A percentile compares a stretch with the other conserved stretches of the same genome.
phyloP scores from a whole-genome alignment of 1,139 yeast genomes.

The Nakaseomyces kungkrabaensis region DNA sequence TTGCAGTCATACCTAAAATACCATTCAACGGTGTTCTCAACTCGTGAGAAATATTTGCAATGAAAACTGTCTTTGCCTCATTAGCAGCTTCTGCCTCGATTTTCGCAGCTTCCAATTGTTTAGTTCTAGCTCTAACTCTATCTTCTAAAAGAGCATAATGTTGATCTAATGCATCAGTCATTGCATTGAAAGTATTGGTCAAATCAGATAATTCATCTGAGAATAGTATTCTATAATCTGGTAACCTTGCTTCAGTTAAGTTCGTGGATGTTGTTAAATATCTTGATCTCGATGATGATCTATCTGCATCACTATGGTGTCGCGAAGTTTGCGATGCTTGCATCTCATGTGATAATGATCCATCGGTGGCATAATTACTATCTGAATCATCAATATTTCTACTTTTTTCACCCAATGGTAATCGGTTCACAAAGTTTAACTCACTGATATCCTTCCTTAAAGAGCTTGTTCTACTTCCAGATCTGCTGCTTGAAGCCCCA shows the following conservation, averaged over 20 bases:
- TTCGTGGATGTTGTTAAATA: conserved; percentile 33
- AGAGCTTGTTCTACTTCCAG: conserved; percentile 4
- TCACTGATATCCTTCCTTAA: background rate
- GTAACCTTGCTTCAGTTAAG: conserved; percentile 37
- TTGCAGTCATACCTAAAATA: conserved; percentile 90
- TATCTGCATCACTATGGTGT: conserved; percentile 11
- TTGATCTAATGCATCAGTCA: conserved; percentile 78
- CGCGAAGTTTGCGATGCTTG: conserved; percentile 5
- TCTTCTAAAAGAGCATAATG: conserved; percentile 83
- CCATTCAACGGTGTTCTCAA: conserved; percentile 92
- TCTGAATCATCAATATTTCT: conserved; percentile 1
- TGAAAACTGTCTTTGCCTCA: conserved; percentile 88
- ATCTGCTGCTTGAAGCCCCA: background rate
- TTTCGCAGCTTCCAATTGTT: conserved; percentile 82
- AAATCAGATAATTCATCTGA: conserved; percentile 82
- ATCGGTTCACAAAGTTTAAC: background rate
- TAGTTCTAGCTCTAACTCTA: conserved; percentile 79
- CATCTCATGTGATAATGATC: conserved; percentile 9
- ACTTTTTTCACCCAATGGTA: conserved; percentile 2
- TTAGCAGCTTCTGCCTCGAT: conserved; percentile 85
- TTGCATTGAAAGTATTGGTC: conserved; percentile 78
- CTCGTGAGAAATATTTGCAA: conserved; percentile 94
- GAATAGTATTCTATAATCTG: conserved; percentile 48
- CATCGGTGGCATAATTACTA: conserved; percentile 6
- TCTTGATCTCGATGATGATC: conserved; percentile 15